phyloP scores from a whole-genome alignment of 2,329 filamentous ascomycete genomes.

The Aspergillus candidus region DNA sequence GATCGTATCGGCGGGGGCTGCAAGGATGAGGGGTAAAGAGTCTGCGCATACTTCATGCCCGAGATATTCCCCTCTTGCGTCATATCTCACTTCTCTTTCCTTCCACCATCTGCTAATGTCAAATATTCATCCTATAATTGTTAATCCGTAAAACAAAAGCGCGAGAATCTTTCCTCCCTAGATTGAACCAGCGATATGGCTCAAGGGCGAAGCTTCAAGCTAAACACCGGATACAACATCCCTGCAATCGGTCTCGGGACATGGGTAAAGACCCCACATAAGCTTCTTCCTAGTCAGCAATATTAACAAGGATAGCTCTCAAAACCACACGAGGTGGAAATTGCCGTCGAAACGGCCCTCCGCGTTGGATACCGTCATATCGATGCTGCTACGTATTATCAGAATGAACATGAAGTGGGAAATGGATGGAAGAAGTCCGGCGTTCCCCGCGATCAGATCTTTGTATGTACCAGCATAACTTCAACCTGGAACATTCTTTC shows the following conservation, averaged over 20 bases:
- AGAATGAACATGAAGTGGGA: slow-evolving; percentile 29
- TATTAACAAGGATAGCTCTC: slow-evolving; percentile 20
- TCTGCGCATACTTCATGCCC: too few relatives aligned
- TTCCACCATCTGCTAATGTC: too few relatives aligned
- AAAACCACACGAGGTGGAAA: slow-evolving; percentile 41
- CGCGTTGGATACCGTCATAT: slow-evolving; percentile 32
- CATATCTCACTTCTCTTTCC: too few relatives aligned
- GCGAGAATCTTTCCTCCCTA: too few relatives aligned
- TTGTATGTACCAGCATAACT: slow-evolving; percentile 20
- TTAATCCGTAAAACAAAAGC: too few relatives aligned
- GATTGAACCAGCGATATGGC: slow-evolving; percentile 20
- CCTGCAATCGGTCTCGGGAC: slow-evolving; percentile 41
- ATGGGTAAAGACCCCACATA: slow-evolving; percentile 26
- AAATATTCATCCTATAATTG: too few relatives aligned
- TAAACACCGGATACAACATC: slow-evolving; percentile 40
- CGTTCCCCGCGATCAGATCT: slow-evolving; percentile 27
- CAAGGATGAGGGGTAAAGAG: too few relatives aligned
- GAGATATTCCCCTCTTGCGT: too few relatives aligned
- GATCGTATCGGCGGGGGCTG: too few relatives aligned
- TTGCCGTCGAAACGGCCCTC: slow-evolving; percentile 44
- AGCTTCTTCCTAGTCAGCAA: not conserved
- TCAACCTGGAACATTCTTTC: not conserved
- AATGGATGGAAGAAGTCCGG: slow-evolving; percentile 29
- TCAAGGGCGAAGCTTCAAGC: slow-evolving; percentile 31
- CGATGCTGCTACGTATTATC: slow-evolving; percentile 43